Conservation (phyloP, 257 asterid genomes). For the Solanum neorickii region DNA sequence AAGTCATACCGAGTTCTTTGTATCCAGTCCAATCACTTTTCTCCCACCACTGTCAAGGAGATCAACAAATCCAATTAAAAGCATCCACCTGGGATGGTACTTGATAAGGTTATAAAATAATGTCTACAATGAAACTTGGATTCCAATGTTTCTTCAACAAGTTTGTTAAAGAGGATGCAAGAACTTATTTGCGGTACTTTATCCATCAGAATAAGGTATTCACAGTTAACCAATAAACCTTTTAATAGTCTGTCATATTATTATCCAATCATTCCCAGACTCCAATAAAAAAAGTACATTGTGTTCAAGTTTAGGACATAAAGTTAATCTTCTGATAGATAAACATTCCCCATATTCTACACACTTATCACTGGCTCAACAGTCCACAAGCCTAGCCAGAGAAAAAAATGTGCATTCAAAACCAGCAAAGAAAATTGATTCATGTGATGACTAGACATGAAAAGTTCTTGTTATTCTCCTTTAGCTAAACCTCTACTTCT, state of each 20-base stretch:
- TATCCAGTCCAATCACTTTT: conserved; percentile 99
- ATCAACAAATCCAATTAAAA: conserved; percentile 94
- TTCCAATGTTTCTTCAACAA: not conserved
- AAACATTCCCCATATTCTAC: not conserved
- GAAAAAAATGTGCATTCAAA: not conserved
- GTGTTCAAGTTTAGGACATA: not conserved
- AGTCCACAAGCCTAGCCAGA: not conserved
- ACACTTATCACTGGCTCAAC: not conserved
- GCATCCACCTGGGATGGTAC: conserved; percentile 93
- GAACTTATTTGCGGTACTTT: not conserved
- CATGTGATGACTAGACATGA: not conserved
- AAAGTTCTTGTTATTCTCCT: not conserved
- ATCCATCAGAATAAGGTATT: not conserved
- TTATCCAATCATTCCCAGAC: not conserved
- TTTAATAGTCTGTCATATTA: not conserved
- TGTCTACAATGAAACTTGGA: not conserved
- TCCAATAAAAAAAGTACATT: not conserved
- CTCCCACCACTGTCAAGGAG: conserved; percentile 99
- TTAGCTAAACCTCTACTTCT: not conserved
- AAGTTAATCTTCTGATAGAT: not conserved
- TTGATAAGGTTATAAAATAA: conserved; percentile 46
- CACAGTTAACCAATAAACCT: not conserved
- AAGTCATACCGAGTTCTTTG: conserved; percentile 86
- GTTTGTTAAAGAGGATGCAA: not conserved
- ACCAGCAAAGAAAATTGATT: not conserved